A percentile compares a stretch with the other conserved stretches of the same genome.
Evolutionary conservation across 1,139 yeast genomes (phyloP).

Genomic region (Wickerhamomyces sp.): DNA sequence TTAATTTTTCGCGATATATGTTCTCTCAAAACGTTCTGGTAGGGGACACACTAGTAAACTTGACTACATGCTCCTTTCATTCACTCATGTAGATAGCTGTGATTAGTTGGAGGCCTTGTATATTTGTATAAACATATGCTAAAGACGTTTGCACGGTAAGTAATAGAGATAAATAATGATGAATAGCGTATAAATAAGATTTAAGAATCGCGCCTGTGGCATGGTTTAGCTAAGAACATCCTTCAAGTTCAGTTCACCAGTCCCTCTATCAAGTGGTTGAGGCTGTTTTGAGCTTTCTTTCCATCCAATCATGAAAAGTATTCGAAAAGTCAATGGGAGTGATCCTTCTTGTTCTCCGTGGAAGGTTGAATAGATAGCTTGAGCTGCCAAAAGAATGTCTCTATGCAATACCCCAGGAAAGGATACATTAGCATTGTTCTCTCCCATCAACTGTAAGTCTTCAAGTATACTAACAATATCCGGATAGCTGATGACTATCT

Average conservation of each 20-base stretch:
- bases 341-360: slow-evolving; percentile 56
- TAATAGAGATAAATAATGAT: background rate
- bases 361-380: slow-evolving; percentile 64
- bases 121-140: background rate
- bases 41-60: background rate
- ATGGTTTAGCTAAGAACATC: slow-evolving; percentile 39
- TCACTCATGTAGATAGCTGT: too few species aligned
- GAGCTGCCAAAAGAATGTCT: slow-evolving; percentile 69
- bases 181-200: background rate
- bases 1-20: background rate
- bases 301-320: slow-evolving; percentile 88
- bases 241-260: slow-evolving; percentile 62
- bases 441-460: slow-evolving; percentile 82
- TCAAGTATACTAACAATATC: slow-evolving; percentile 61
- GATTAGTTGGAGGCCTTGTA: background rate
- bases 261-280: slow-evolving; percentile 67
- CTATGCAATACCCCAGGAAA: slow-evolving; percentile 53
- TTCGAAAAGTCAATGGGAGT: slow-evolving; percentile 57
- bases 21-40: background rate
- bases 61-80: too few species aligned
- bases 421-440: slow-evolving; percentile 63
- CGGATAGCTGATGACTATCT: slow-evolving; percentile 79
- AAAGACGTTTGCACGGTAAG: background rate
- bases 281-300: slow-evolving; percentile 68
- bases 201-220: too few species aligned